Percentiles rank a stretch among this genome's conserved stretches.
Conservation (phyloP, 1,284 basidiomycete genomes). For the Agroathelia rolfsii region DNA sequence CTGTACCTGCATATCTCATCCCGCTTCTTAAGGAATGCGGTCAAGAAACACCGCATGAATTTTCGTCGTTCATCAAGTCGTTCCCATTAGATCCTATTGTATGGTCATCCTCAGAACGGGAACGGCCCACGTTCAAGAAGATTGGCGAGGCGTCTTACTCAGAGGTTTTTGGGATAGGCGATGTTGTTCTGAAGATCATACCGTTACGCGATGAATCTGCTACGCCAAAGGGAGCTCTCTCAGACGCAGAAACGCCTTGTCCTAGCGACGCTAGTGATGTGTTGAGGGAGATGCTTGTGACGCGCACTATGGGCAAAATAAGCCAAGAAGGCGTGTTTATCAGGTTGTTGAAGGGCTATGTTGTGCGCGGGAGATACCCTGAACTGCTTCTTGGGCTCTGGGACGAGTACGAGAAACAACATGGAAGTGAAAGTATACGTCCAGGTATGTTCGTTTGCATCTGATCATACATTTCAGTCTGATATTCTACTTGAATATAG, state of each 20-base stretch:
- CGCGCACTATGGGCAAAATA: constrained; percentile 65
- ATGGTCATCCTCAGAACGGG: constrained; percentile 17
- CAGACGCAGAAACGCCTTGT: constrained; percentile 48
- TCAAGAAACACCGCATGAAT: constrained; percentile 59
- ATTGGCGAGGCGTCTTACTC: constrained; percentile 96
- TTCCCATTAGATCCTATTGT: constrained; percentile 65
- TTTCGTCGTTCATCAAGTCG: constrained; percentile 68
- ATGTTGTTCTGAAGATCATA: constrained; percentile 82
- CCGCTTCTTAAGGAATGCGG: constrained; percentile 59
- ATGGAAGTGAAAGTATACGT: constrained; percentile 77
- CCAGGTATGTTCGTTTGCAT: constrained; percentile 50
- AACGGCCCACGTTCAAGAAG: too few species aligned
- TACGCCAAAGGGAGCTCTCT: constrained; percentile 12
- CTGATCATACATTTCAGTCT: constrained; percentile 1
- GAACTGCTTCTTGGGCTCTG: constrained; percentile 69
- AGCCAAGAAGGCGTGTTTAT: too few species aligned
- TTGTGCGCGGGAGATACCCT: constrained; percentile 84
- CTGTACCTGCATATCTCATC: constrained; percentile 38
- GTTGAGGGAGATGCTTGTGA: constrained; percentile 81
- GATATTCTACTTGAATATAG: constrained; percentile 29
- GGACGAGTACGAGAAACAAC: constrained; percentile 69
- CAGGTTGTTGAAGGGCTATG: constrained; percentile 67
- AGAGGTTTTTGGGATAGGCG: constrained; percentile 87
- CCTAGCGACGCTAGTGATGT: constrained; percentile 70
- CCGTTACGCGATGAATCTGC: constrained; percentile 51